phyloP scores from a whole-genome alignment of 164 flowering plant genomes.

The Piper longum region DNA sequence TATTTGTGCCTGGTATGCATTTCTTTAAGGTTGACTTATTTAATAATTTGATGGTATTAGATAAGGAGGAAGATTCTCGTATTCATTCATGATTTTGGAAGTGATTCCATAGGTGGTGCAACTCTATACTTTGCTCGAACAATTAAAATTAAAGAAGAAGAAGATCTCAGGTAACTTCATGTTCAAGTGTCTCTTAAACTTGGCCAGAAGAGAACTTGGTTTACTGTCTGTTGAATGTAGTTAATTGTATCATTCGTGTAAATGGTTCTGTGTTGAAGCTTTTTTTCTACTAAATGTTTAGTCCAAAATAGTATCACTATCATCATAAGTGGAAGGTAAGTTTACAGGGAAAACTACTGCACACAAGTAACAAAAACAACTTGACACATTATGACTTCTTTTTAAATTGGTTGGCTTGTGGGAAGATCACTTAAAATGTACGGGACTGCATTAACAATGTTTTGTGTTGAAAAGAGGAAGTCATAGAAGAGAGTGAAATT shows the following conservation, averaged over 20 bases:
- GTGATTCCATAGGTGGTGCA: conserved; percentile 45
- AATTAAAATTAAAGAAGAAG: conserved; percentile 80
- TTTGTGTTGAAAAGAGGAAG: neutral
- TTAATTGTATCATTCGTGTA: neutral
- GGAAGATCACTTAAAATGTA: too few species aligned
- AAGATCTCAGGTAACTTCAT: conserved; percentile 47
- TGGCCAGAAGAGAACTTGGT: neutral
- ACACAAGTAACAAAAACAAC: neutral
- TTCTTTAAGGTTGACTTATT: neutral
- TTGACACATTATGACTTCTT: neutral
- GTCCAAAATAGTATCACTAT: neutral
- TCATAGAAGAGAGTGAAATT: neutral
- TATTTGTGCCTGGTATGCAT: conserved; percentile 75
- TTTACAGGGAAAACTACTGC: too few species aligned
- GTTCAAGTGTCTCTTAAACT: neutral
- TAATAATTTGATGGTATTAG: neutral
- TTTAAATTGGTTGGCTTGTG: neutral
- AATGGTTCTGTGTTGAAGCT: neutral
- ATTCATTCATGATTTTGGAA: neutral
- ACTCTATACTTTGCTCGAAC: conserved; percentile 59
- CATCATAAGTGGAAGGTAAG: too few species aligned
- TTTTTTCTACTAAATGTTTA: too few species aligned
- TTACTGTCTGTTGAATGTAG: neutral
- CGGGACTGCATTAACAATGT: neutral
- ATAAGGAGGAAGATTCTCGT: neutral